A percentile compares a stretch with the other conserved stretches of the same genome.
phyloP scores from a whole-genome alignment of 2,329 filamentous ascomycete genomes.

The Xylaria sp. region DNA sequence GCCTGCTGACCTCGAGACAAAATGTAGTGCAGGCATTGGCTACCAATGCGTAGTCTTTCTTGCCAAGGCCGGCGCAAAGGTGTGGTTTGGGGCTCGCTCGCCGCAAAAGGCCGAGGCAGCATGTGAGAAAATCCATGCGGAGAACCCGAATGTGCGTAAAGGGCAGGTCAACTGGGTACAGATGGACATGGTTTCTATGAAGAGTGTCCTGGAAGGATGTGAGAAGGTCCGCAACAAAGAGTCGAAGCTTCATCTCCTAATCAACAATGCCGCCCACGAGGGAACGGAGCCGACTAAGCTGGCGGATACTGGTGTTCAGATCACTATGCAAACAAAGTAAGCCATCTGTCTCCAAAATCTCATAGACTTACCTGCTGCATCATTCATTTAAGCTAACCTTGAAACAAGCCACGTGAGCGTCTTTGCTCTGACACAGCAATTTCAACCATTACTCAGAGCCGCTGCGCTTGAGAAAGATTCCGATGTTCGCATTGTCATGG shows the following conservation, averaged over 20 bases:
- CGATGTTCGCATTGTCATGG: constrained; percentile 22
- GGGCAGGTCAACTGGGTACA: constrained; percentile 23
- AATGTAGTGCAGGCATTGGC: constrained; percentile 17
- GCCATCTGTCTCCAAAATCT: background rate
- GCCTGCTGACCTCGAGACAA: background rate
- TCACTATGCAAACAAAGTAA: constrained; percentile 28
- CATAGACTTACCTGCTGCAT: background rate
- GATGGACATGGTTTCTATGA: constrained; percentile 18
- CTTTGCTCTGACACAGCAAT: constrained; percentile 20
- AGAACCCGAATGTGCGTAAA: constrained; percentile 9
- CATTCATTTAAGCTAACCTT: constrained; percentile 4
- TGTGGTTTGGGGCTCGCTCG: constrained; percentile 25
- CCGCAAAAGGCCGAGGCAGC: constrained; percentile 13
- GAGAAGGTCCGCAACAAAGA: background rate
- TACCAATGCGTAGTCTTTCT: constrained; percentile 22
- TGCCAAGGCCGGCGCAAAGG: constrained; percentile 21
- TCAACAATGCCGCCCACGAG: constrained; percentile 26
- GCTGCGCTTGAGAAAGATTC: constrained; percentile 20
- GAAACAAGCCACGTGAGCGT: constrained; percentile 17
- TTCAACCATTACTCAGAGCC: constrained; percentile 16
- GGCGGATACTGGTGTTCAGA: constrained; percentile 17
- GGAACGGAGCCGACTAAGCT: constrained; percentile 20
- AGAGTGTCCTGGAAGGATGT: constrained; percentile 12
- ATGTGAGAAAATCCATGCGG: constrained; percentile 16
- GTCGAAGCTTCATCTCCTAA: constrained; percentile 9